phyloP scores from a whole-genome alignment of 2,329 filamentous ascomycete species.

The Colletotrichum sp. region DNA sequence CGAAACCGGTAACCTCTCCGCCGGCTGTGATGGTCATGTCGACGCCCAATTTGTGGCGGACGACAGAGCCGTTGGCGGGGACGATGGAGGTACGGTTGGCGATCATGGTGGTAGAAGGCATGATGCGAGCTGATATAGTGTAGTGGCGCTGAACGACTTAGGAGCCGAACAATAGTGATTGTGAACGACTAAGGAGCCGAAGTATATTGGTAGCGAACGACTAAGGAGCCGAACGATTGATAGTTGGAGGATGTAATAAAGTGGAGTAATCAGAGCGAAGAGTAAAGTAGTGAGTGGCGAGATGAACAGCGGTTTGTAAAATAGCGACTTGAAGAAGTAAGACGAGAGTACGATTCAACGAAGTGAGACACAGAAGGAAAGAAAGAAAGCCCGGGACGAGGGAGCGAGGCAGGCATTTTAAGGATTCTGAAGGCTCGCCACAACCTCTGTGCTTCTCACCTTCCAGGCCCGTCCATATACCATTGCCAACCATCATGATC shows the following conservation, averaged over 20 bases:
- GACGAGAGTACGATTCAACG: neutral
- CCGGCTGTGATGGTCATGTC: neutral
- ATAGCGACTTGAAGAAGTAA: neutral
- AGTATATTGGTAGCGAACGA: no score
- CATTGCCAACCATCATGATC: neutral
- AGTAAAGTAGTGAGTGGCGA: neutral
- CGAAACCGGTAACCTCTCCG: neutral
- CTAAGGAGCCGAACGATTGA: no score
- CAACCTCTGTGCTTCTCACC: neutral
- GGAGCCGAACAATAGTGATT: neutral
- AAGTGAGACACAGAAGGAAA: neutral
- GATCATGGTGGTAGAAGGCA: neutral
- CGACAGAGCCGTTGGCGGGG: neutral
- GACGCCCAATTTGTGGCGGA: neutral
- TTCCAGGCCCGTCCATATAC: neutral
- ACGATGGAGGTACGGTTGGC: neutral
- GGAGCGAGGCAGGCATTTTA: neutral
- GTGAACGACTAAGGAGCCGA: no score
- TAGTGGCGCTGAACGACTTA: neutral
- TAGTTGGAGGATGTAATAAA: neutral
- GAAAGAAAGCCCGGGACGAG: neutral
- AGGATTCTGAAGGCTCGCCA: neutral
- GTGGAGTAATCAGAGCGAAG: neutral
- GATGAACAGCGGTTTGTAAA: neutral
- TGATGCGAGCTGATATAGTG: neutral